These are phyloP conservation scores for Ceratocystiopsis sp. DNA, from an alignment of 2,329 filamentous ascomycete species.

Conservation along the genomic window DNA sequence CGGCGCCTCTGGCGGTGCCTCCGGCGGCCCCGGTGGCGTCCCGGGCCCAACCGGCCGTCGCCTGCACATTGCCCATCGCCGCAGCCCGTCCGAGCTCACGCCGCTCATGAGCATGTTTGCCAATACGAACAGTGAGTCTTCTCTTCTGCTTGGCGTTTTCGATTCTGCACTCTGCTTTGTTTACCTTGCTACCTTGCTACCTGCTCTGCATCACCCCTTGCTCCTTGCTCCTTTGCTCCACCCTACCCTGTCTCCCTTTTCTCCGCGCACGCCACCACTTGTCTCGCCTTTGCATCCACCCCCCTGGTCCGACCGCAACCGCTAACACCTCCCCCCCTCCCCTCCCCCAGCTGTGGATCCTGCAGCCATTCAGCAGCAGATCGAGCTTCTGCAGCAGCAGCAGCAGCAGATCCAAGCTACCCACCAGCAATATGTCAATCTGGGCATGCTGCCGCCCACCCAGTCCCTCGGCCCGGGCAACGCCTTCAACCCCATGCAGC, in stretches of 20 bases:
- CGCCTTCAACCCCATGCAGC: constrained; percentile 62
- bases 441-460: constrained; percentile 81
- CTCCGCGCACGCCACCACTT: too few species aligned
- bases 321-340: constrained; percentile 6
- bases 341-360: constrained; percentile 59
- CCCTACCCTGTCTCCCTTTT: too few species aligned
- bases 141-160: not conserved
- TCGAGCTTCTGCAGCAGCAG: constrained; percentile 91
- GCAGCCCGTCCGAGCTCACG: constrained; percentile 92
- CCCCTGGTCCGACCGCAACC: not conserved
- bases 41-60: constrained; percentile 69
- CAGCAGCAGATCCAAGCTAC: constrained; percentile 95
- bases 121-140: constrained; percentile 38
- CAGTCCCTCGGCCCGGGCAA: constrained; percentile 55
- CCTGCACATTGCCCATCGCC: constrained; percentile 91
- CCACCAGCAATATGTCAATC: constrained; percentile 93
- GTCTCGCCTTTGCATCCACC: too few species aligned
- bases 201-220: too few species aligned
- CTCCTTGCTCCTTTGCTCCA: too few species aligned
- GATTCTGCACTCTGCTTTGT: not conserved
- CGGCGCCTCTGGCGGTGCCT: constrained; percentile 1
- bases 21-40: constrained; percentile 20
- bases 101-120: constrained; percentile 88
- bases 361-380: constrained; percentile 93
- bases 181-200: not conserved